Conservation (phyloP, 176 grass and related monocot genomes). For the Carex kokanica region DNA sequence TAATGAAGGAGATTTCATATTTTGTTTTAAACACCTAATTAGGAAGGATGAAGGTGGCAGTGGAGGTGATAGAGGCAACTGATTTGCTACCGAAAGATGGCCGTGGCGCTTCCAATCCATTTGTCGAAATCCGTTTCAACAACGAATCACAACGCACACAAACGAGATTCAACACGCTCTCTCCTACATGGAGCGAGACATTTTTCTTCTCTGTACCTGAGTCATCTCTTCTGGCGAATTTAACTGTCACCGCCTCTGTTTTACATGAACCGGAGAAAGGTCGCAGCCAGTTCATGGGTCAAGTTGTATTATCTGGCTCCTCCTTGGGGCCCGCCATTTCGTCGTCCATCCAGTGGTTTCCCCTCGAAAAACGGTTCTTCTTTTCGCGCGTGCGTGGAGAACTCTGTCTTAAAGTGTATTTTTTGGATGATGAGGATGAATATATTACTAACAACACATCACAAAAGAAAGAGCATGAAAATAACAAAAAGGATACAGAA, state of each 20-base stretch:
- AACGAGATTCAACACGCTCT: slow-evolving; percentile 40
- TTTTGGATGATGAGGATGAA: slow-evolving; percentile 13
- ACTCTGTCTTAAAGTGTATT: slow-evolving; percentile 53
- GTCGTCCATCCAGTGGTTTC: slow-evolving; percentile 51
- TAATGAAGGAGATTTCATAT: not conserved
- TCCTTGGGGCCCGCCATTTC: slow-evolving; percentile 36
- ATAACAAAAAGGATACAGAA: slow-evolving; percentile 9
- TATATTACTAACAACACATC: not conserved
- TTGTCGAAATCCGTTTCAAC: slow-evolving; percentile 60
- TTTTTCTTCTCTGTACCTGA: slow-evolving; percentile 55
- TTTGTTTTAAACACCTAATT: not conserved
- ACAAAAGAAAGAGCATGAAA: not conserved
- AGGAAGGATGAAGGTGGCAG: slow-evolving; percentile 62
- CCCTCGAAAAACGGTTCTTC: slow-evolving; percentile 62
- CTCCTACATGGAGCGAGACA: slow-evolving; percentile 59
- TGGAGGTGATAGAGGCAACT: slow-evolving; percentile 61
- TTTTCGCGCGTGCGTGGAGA: slow-evolving; percentile 81
- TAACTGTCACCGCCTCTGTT: slow-evolving; percentile 42
- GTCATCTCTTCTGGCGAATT: slow-evolving; percentile 12
- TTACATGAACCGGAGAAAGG: slow-evolving; percentile 41
- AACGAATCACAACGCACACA: slow-evolving; percentile 55
- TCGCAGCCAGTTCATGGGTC: slow-evolving; percentile 55
- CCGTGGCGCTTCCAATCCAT: slow-evolving; percentile 45
- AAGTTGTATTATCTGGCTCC: slow-evolving; percentile 47
- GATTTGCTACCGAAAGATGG: slow-evolving; percentile 61